Evolutionary conservation across 495 filamentous ascomycete species (phyloP).

Genomic region (Daldinia childiae): DNA sequence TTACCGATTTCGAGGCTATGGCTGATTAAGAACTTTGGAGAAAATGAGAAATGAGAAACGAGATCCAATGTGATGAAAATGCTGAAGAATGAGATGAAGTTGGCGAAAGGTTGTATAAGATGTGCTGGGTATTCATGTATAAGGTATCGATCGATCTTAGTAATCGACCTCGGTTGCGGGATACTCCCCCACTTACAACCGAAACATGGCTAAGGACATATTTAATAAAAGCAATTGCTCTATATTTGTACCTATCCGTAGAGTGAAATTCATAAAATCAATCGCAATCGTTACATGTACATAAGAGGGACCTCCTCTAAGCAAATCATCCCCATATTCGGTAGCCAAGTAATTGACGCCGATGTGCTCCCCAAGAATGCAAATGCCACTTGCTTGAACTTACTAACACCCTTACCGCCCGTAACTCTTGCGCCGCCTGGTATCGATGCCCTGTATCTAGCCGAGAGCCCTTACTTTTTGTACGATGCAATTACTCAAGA

Average conservation of each 20-base stretch:
- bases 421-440: slow-evolving; percentile 4
- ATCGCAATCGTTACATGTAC: neutral
- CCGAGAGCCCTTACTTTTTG: neutral
- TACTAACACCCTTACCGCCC: neutral
- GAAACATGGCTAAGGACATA: neutral
- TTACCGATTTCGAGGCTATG: neutral
- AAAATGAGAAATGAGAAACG: neutral
- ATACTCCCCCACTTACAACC: neutral
- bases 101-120: neutral
- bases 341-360: slow-evolving; percentile 10
- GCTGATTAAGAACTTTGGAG: neutral
- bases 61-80: neutral
- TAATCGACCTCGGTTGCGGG: slow-evolving; percentile 2
- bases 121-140: neutral
- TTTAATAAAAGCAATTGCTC: slow-evolving; percentile 5
- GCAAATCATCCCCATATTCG: slow-evolving; percentile 9
- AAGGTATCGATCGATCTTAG: neutral
- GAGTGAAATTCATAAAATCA: slow-evolving; percentile 12
- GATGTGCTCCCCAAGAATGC: slow-evolving; percentile 16
- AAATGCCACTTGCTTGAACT: slow-evolving; percentile 18
- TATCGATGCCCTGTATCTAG: slow-evolving; percentile 4
- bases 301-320: neutral
- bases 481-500: neutral
- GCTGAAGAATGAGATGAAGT: neutral
- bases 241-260: neutral